Conservation (phyloP, 1,284 basidiomycete species). For the Ganoderma boninense region DNA sequence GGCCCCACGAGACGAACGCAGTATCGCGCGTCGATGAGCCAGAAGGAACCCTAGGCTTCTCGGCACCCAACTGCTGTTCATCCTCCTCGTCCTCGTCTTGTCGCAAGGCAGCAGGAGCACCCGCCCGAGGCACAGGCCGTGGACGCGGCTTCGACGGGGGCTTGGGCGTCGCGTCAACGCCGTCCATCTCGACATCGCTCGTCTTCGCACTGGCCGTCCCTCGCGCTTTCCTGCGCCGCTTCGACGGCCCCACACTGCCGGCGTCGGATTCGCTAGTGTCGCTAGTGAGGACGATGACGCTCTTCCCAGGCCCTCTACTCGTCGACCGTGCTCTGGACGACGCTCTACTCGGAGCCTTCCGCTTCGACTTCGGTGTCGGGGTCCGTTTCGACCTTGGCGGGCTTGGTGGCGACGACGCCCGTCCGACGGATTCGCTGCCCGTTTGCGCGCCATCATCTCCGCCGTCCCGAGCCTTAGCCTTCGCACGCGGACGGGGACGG, state of each 20-base stretch:
- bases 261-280: constrained; percentile 24
- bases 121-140: constrained; percentile 12
- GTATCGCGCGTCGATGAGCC: constrained; percentile 4
- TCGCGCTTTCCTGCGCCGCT: constrained; percentile 15
- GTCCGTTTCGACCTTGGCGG: constrained; percentile 13
- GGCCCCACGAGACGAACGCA: constrained; percentile 1
- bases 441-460: constrained; percentile 6
- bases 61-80: neutral
- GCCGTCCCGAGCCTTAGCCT: constrained; percentile 4
- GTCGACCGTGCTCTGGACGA: constrained; percentile 12
- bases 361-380: constrained; percentile 12
- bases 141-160: constrained; percentile 25
- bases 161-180: constrained; percentile 14
- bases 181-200: constrained; percentile 15
- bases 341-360: constrained; percentile 14
- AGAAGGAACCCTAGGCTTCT: neutral
- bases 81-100: constrained; percentile 3
- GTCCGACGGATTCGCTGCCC: constrained; percentile 14
- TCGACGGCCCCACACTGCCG: neutral
- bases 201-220: constrained; percentile 10
- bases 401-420: constrained; percentile 10
- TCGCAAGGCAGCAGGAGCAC: constrained; percentile 1
- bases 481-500: constrained; percentile 16
- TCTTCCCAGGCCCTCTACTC: constrained; percentile 8
- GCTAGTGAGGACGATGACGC: constrained; percentile 24